phyloP scores from a whole-genome alignment of 495 filamentous ascomycete genomes.

The Eremomyces bilateralis region DNA sequence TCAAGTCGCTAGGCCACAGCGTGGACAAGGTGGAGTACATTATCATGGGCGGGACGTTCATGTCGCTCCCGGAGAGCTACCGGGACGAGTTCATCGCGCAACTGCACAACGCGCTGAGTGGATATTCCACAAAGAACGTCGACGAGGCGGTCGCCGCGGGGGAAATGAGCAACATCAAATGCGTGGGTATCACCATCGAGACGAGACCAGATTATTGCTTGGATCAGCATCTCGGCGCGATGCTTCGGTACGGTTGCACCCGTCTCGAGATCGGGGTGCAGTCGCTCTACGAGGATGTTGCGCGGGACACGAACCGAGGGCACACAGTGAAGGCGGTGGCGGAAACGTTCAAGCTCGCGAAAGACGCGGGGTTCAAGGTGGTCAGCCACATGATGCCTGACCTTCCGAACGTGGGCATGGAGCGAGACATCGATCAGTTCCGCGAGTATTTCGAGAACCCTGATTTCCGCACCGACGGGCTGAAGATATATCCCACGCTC shows the following conservation, averaged over 20 bases:
- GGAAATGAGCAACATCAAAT: slow-evolving; percentile 88
- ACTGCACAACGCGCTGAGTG: slow-evolving; percentile 85
- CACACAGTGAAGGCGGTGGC: slow-evolving; percentile 89
- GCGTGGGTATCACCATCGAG: slow-evolving; percentile 96
- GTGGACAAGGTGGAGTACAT: slow-evolving; percentile 99
- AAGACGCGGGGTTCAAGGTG: slow-evolving; percentile 96
- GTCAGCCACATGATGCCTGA: slow-evolving; percentile 99
- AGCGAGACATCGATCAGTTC: slow-evolving; percentile 91
- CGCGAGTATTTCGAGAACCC: slow-evolving; percentile 95
- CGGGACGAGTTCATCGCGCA: slow-evolving; percentile 84
- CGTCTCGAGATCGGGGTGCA: slow-evolving; percentile 89
- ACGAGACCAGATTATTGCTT: slow-evolving; percentile 92
- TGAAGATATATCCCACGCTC: slow-evolving; percentile 95
- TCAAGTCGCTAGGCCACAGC: slow-evolving; percentile 81
- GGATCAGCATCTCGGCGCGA: slow-evolving; percentile 71
- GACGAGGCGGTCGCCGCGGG: slow-evolving; percentile 85
- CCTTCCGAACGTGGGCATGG: slow-evolving; percentile 93
- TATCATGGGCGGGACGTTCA: slow-evolving; percentile 98
- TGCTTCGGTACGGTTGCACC: slow-evolving; percentile 94
- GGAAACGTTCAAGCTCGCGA: slow-evolving; percentile 83
- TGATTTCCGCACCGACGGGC: slow-evolving; percentile 85
- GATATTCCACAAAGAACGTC: slow-evolving; percentile 75
- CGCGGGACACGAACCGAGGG: slow-evolving; percentile 86
- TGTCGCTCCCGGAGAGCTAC: slow-evolving; percentile 80
- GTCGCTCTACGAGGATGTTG: slow-evolving; percentile 95